These are phyloP conservation scores for Solanum hybrid DNA, from an alignment of 305 asterid genomes.

Conservation along the genomic window DNA sequence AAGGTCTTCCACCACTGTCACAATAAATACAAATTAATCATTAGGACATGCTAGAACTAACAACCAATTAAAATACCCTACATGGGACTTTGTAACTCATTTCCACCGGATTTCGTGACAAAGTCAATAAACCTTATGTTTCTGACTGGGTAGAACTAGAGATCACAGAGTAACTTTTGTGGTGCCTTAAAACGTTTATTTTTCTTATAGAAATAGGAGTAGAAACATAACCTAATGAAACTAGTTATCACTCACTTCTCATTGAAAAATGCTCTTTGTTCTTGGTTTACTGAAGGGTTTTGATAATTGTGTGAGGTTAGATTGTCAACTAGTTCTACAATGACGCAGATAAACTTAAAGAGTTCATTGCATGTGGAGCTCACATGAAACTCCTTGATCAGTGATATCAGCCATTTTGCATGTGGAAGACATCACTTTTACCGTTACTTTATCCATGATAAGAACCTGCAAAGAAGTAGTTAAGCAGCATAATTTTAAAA, in stretches of 20 bases:
- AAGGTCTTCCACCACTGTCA: conserved; percentile 97
- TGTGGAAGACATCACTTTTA: conserved; percentile 85
- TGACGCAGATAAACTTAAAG: background rate
- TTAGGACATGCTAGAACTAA: background rate
- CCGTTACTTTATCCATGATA: conserved; percentile 96
- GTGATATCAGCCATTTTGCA: conserved; percentile 99
- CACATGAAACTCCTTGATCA: conserved; percentile 93
- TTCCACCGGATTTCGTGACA: background rate
- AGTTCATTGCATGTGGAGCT: conserved; percentile 19
- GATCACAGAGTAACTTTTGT: background rate
- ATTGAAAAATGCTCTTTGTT: background rate
- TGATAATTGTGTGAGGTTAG: background rate
- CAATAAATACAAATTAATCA: background rate
- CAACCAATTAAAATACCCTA: background rate
- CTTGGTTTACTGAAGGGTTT: background rate
- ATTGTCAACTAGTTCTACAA: background rate
- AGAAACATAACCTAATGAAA: background rate
- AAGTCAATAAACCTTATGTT: background rate
- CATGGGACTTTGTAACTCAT: background rate
- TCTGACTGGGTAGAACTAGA: background rate
- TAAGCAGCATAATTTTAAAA: background rate
- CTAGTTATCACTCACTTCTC: background rate
- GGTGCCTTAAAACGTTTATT: background rate
- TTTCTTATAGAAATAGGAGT: background rate
- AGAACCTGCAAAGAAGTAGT: conserved; percentile 54